Percentiles rank a stretch among this genome's conserved stretches.
Conservation (phyloP, 2,329 filamentous ascomycete species). For the Colletotrichum sp. region DNA sequence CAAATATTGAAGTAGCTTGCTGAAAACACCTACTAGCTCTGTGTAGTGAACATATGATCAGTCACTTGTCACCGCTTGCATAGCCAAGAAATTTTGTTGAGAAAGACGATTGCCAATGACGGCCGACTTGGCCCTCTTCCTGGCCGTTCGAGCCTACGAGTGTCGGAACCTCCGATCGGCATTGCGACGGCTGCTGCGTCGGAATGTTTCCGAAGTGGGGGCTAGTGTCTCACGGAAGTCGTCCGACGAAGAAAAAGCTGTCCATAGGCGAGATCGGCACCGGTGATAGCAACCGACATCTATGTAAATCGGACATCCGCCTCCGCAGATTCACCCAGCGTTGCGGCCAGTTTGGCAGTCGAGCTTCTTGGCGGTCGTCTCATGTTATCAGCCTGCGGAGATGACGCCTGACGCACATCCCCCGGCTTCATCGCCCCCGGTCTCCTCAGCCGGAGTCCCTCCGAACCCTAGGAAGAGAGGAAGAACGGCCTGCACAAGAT, state of each 20-base stretch:
- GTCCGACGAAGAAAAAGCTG: neutral
- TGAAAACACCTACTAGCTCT: neutral
- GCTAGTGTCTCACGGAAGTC: neutral
- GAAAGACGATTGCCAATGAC: neutral
- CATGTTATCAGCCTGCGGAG: neutral
- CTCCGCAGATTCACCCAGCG: neutral
- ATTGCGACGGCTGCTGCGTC: neutral
- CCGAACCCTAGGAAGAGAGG: conserved; percentile 47
- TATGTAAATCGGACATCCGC: conserved; percentile 16
- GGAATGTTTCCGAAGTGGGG: neutral
- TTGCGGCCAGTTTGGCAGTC: neutral
- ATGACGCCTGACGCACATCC: neutral
- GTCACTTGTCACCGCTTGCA: neutral
- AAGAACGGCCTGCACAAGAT: conserved; percentile 48
- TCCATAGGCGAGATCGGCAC: neutral
- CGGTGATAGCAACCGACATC: neutral
- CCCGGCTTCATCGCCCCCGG: neutral
- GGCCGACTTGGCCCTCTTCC: neutral
- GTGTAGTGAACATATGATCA: neutral
- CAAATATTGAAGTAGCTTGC: neutral
- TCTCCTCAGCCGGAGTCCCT: neutral
- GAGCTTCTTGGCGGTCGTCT: neutral
- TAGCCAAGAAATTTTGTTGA: neutral
- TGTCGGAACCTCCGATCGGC: neutral
- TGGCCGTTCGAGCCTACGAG: neutral